These are phyloP conservation scores for Syncephalis fuscata DNA, from an alignment of 371 early-diverging fungal species.

Conservation along the genomic window DNA sequence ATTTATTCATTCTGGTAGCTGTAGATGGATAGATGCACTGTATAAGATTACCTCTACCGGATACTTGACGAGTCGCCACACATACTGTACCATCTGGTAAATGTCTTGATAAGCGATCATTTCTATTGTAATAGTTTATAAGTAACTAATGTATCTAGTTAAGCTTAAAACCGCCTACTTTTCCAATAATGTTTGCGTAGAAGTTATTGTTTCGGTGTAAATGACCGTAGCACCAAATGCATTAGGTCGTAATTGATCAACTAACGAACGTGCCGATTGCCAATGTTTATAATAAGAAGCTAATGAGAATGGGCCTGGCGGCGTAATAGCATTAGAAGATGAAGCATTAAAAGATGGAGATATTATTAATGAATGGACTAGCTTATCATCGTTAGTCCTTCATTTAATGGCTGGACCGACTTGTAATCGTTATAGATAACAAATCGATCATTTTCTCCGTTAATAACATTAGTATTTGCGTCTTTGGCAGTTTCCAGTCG, in stretches of 20 bases:
- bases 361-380: slow-evolving; percentile 1
- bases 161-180: slow-evolving; percentile 23
- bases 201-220: slow-evolving; percentile 57
- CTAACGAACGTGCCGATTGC: too few relatives aligned
- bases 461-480: too few relatives aligned
- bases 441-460: too few relatives aligned
- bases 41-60: slow-evolving; percentile 40
- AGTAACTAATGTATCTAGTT: background rate
- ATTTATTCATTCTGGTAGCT: background rate
- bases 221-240: slow-evolving; percentile 51
- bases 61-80: slow-evolving; percentile 57
- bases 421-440: slow-evolving; percentile 11
- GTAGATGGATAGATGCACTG: background rate
- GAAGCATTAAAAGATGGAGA: slow-evolving; percentile 1
- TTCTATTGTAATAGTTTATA: slow-evolving; percentile 16
- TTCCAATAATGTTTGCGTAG: slow-evolving; percentile 84
- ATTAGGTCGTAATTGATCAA: too few relatives aligned
- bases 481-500: too few relatives aligned
- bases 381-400: background rate
- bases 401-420: slow-evolving; percentile 2
- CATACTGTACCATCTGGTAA: slow-evolving; percentile 64
- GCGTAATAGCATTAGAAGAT: slow-evolving; percentile 9
- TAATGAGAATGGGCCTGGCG: slow-evolving; percentile 1
- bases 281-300: too few relatives aligned
- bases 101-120: slow-evolving; percentile 34